phyloP scores from a whole-genome alignment of 75 land plant species.

The Pinus tabuliformis region DNA sequence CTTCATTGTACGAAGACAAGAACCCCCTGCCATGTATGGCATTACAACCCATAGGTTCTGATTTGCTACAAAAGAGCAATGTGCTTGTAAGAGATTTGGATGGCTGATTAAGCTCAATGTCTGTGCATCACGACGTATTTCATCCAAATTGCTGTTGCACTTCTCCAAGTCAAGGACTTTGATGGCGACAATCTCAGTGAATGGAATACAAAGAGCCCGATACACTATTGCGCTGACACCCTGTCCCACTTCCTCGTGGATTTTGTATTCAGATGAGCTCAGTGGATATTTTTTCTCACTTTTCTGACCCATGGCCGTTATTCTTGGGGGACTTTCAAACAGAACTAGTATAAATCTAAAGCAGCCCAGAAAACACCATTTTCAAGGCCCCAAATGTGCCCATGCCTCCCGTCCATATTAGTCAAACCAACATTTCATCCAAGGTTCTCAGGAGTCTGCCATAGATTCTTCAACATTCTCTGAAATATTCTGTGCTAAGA shows the following conservation, averaged over 20 bases:
- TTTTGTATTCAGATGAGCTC: slow-evolving; percentile 39
- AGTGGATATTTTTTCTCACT: slow-evolving; percentile 34
- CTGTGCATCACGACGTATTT: slow-evolving; percentile 81
- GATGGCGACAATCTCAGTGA: too few species aligned
- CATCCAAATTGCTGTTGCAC: too few species aligned
- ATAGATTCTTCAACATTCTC: not conserved
- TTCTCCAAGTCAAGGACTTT: too few species aligned
- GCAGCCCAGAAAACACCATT: slow-evolving; percentile 5
- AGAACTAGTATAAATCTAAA: not conserved
- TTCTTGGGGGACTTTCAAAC: not conserved
- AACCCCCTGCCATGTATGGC: slow-evolving; percentile 98
- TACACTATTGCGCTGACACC: too few species aligned
- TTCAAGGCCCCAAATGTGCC: slow-evolving; percentile 3
- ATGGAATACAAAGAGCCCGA: too few species aligned
- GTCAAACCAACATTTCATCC: not conserved
- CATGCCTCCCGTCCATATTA: not conserved
- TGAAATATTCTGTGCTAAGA: not conserved
- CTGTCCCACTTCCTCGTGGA: slow-evolving; percentile 56
- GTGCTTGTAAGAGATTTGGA: slow-evolving; percentile 71
- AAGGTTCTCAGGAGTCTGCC: not conserved
- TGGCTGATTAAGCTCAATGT: slow-evolving; percentile 86
- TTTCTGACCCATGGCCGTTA: slow-evolving; percentile 2
- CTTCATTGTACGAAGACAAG: slow-evolving; percentile 95
- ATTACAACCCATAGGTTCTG: slow-evolving; percentile 90
- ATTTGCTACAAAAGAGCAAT: slow-evolving; percentile 79